Evolutionary conservation across 306 rosid genomes (phyloP), one percentile per base, ranked within the genome.

Genomic region (Datisca glomerata): DNA sequence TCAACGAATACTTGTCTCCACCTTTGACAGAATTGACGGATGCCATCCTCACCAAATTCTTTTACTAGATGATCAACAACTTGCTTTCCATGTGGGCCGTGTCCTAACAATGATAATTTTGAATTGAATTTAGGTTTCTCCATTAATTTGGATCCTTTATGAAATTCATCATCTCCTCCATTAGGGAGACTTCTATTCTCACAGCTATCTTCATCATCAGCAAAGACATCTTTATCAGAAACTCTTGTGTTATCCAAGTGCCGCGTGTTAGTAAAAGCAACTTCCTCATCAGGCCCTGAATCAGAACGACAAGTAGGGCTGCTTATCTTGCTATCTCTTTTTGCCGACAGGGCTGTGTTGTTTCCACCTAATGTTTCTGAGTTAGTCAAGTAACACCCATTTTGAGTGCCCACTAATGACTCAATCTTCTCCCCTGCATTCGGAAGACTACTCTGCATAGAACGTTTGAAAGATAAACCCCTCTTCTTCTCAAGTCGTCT

Each of bases 1-100:
- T 76, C 84, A 35, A 84, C 79, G 56, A 89, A 80, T 53, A 66
- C 86, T 68, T 80, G 91, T 57, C 98, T 80, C 98, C 98, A 91
- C 63, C 93, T 66, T 51, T 75, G 96, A 60, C 94, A 84, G 45
- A 89, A 84, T 43, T 73, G 64, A 19, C 64, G 51, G 53, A 89
- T 48, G 22, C 98, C 96, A 20, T 70, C 86, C 16, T 89, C 85
- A 8, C 96, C 81, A 28, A 68, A 56, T 56, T 80, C 91, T 60
- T 51, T 62, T 52, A 84, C 34, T 59, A 89, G 60, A 70, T 66
- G 64, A 40, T 89, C 95, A 61, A 89, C 96, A 64, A 84, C 92
- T 64, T 66, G 75, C 56, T 79, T 85, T 16, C 98, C 98, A 55
- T 84, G 98, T 12, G 95, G 95, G 29, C 98, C 98, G 56, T 89